Evolutionary conservation across 257 asterid species (phyloP).

Genomic region (Solanum chmielewskii): DNA sequence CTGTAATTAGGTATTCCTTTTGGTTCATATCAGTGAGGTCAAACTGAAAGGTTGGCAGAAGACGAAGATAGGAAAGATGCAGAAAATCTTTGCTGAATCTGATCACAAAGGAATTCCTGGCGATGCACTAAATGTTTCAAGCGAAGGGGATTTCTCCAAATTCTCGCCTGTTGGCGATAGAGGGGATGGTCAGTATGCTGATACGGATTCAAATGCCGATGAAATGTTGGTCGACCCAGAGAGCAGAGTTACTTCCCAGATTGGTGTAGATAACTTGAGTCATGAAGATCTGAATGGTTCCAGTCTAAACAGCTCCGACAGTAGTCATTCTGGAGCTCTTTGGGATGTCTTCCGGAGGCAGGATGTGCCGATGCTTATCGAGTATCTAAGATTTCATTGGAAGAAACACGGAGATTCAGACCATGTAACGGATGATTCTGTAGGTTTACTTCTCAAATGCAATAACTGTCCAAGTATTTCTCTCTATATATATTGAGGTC

Average conservation of each 20-base stretch:
- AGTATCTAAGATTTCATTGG: constrained; percentile 51
- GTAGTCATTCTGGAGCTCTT: constrained; percentile 55
- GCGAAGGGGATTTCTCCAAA: constrained; percentile 21
- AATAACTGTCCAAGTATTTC: neutral
- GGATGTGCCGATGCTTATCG: constrained; percentile 66
- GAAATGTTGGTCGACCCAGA: constrained; percentile 24
- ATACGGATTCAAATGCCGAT: constrained; percentile 14
- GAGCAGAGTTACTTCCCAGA: constrained; percentile 19
- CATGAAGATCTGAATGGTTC: constrained; percentile 18
- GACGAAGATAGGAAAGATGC: constrained; percentile 25
- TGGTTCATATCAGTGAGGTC: constrained; percentile 57
- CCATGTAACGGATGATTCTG: constrained; percentile 20
- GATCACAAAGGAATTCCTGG: constrained; percentile 22
- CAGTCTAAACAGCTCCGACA: constrained; percentile 14
- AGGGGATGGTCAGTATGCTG: constrained; percentile 23
- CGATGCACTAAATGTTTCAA: constrained; percentile 19
- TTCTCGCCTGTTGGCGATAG: constrained; percentile 25
- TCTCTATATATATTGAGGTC: neutral
- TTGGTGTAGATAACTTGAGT: constrained; percentile 17
- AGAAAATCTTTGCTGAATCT: constrained; percentile 23
- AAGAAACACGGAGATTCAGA: constrained; percentile 34
- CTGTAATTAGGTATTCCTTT: constrained; percentile 59
- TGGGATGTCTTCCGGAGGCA: constrained; percentile 86
- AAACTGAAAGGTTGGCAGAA: constrained; percentile 30
- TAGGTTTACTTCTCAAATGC: constrained; percentile 22